Percentiles rank a stretch among this genome's conserved stretches.
Evolutionary conservation across 306 rosid genomes (phyloP).

Genomic region (Elaeagnus macrophylla): DNA sequence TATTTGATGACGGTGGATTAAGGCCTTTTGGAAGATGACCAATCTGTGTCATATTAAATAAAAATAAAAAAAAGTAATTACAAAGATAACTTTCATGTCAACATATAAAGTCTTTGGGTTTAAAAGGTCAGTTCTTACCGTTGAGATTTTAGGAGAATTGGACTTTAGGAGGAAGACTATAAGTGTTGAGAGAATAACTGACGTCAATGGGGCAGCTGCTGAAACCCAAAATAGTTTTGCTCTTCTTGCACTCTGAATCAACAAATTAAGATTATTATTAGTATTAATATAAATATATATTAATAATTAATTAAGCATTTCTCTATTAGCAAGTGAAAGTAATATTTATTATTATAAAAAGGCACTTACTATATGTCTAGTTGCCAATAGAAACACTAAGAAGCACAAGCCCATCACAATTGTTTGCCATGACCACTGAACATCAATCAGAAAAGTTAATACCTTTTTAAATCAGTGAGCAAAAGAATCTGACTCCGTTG

Average conservation of each 20-base stretch:
- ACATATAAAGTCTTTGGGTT: not conserved
- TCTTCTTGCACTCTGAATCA: slow-evolving; percentile 59
- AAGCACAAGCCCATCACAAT: slow-evolving; percentile 59
- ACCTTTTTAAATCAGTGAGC: too few relatives aligned
- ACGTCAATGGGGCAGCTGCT: slow-evolving; percentile 79
- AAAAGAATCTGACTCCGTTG: not conserved
- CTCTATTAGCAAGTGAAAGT: too few relatives aligned
- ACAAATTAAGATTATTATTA: not conserved
- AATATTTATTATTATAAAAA: not conserved
- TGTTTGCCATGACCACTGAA: slow-evolving; percentile 98
- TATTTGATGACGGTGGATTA: slow-evolving; percentile 72
- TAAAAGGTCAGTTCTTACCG: slow-evolving; percentile 33
- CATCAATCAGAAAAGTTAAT: slow-evolving; percentile 14
- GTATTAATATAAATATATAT: not conserved
- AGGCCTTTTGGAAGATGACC: slow-evolving; percentile 83
- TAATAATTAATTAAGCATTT: not conserved
- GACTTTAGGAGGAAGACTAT: slow-evolving; percentile 47
- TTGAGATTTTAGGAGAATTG: slow-evolving; percentile 37
- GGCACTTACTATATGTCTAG: slow-evolving; percentile 76
- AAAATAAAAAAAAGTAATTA: not conserved
- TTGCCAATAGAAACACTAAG: slow-evolving; percentile 47
- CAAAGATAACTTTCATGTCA: not conserved
- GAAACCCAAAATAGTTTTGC: slow-evolving; percentile 76
- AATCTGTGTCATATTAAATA: slow-evolving; percentile 19
- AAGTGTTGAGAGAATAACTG: slow-evolving; percentile 70